Conservation (phyloP, 2,329 filamentous ascomycete genomes). For the Fusarium scirpi region DNA sequence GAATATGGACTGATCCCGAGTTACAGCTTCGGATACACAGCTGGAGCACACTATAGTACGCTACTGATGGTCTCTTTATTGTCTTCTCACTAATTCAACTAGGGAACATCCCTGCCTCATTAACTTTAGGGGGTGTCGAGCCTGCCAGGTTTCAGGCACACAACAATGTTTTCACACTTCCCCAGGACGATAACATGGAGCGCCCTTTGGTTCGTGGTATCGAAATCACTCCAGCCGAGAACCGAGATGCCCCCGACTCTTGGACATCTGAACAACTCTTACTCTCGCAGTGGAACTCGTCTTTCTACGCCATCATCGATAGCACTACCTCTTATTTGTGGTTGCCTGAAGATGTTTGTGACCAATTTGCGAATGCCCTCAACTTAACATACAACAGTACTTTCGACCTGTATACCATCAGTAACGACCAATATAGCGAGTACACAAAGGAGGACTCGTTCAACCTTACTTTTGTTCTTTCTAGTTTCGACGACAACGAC, state of each 20-base stretch:
- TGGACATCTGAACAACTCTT: slow-evolving; percentile 56
- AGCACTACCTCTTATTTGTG: slow-evolving; percentile 73
- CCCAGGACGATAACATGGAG: slow-evolving; percentile 66
- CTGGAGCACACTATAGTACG: slow-evolving; percentile 78
- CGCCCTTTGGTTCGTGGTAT: slow-evolving; percentile 71
- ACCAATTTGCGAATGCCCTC: slow-evolving; percentile 72
- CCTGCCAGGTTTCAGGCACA: slow-evolving; percentile 71
- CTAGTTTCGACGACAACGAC: slow-evolving; percentile 66
- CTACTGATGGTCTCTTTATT: neutral
- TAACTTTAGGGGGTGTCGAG: slow-evolving; percentile 80
- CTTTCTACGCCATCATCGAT: slow-evolving; percentile 69
- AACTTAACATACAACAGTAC: slow-evolving; percentile 74
- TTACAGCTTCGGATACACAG: slow-evolving; percentile 80
- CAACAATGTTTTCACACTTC: slow-evolving; percentile 68
- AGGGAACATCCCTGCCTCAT: slow-evolving; percentile 62
- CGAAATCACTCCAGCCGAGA: slow-evolving; percentile 53
- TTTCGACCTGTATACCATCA: slow-evolving; percentile 73
- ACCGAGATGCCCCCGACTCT: slow-evolving; percentile 47
- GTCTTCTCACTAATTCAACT: slow-evolving; percentile 23
- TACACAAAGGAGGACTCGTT: slow-evolving; percentile 60
- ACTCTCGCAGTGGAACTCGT: slow-evolving; percentile 60
- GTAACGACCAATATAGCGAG: slow-evolving; percentile 64
- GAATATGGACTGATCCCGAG: slow-evolving; percentile 73
- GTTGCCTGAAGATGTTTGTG: slow-evolving; percentile 70
- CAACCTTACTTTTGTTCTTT: slow-evolving; percentile 69